phyloP scores from a whole-genome alignment of 2,329 filamentous ascomycete species.

The Ascomycota sp. region DNA sequence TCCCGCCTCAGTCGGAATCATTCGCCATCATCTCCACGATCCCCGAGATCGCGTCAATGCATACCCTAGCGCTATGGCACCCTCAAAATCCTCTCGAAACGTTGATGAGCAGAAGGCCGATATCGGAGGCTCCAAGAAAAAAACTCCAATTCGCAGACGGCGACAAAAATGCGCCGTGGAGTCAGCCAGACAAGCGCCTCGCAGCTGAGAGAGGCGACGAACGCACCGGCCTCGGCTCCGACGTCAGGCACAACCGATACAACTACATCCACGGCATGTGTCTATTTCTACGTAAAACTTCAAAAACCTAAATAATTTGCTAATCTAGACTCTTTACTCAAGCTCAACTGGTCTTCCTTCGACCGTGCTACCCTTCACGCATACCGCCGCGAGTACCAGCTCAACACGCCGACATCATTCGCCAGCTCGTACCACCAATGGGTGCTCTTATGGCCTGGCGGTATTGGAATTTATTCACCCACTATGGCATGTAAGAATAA shows the following conservation, averaged over 20 bases:
- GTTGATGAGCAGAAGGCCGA: slow-evolving; percentile 25
- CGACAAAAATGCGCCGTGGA: slow-evolving; percentile 34
- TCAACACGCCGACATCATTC: slow-evolving; percentile 53
- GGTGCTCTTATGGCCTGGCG: slow-evolving; percentile 37
- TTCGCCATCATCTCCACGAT: background rate
- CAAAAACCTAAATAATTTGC: background rate
- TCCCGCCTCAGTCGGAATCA: background rate
- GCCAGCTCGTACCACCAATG: slow-evolving; percentile 39
- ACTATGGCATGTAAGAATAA: slow-evolving; percentile 51
- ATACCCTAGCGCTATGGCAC: slow-evolving; percentile 16
- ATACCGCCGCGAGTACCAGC: slow-evolving; percentile 54
- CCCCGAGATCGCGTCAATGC: background rate
- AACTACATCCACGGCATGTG: slow-evolving; percentile 14
- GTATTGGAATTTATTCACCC: slow-evolving; percentile 52
- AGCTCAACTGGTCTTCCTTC: slow-evolving; percentile 49
- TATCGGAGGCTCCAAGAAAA: slow-evolving; percentile 19
- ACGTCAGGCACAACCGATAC: slow-evolving; percentile 10
- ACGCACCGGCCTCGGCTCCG: slow-evolving; percentile 15
- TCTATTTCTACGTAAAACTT: background rate
- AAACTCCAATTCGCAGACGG: slow-evolving; percentile 19
- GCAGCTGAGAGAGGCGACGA: slow-evolving; percentile 18
- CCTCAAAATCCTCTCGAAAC: slow-evolving; percentile 23
- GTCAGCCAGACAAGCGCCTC: slow-evolving; percentile 25
- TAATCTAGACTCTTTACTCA: background rate
- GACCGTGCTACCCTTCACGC: slow-evolving; percentile 48